A percentile compares a stretch with the other conserved stretches of the same genome.
These are phyloP conservation scores for Scheffersomyces lignosus DNA, from an alignment of 805 yeast genomes.

Conservation along the genomic window DNA sequence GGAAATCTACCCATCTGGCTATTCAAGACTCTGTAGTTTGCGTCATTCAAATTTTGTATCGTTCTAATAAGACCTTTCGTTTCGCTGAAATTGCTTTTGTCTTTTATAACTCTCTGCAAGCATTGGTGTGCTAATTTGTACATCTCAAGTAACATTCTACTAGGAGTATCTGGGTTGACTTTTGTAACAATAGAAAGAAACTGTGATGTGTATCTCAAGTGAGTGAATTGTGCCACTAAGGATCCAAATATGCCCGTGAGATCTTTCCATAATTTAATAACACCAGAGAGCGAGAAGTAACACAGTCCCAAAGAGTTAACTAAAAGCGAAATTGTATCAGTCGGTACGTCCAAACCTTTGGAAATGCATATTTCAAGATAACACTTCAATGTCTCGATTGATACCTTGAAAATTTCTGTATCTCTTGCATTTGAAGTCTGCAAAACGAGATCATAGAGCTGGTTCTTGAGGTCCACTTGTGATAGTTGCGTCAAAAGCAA, in stretches of 20 bases:
- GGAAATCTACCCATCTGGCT: conserved; percentile 39
- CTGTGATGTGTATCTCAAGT: conserved; percentile 2
- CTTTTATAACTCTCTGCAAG: not conserved
- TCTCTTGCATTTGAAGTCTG: conserved; percentile 4
- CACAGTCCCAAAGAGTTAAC: conserved; percentile 2
- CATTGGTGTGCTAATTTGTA: conserved; percentile 2
- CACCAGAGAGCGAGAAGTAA: conserved; percentile 14
- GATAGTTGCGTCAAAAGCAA: conserved; percentile 35
- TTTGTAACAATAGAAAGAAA: conserved; percentile 5
- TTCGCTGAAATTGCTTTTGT: not conserved
- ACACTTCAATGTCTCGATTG: conserved; percentile 2
- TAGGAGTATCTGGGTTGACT: conserved; percentile 2
- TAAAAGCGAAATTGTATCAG: conserved; percentile 2
- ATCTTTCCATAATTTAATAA: conserved; percentile 14
- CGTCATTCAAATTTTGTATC: conserved; percentile 1
- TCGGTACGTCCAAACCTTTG: conserved; percentile 2
- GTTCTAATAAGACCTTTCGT: not conserved
- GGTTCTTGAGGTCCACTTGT: conserved; percentile 30
- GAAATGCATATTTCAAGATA: conserved; percentile 5
- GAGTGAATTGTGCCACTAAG: not conserved
- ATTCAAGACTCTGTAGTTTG: conserved; percentile 16
- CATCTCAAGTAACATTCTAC: conserved; percentile 4
- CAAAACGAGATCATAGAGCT: conserved; percentile 23
- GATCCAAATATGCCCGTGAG: conserved; percentile 8
- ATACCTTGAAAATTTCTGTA: conserved; percentile 2